A percentile compares a stretch with the other conserved stretches of the same genome.
Conservation (phyloP, 768 basidiomycete species). For the Termitomyces sp. region DNA sequence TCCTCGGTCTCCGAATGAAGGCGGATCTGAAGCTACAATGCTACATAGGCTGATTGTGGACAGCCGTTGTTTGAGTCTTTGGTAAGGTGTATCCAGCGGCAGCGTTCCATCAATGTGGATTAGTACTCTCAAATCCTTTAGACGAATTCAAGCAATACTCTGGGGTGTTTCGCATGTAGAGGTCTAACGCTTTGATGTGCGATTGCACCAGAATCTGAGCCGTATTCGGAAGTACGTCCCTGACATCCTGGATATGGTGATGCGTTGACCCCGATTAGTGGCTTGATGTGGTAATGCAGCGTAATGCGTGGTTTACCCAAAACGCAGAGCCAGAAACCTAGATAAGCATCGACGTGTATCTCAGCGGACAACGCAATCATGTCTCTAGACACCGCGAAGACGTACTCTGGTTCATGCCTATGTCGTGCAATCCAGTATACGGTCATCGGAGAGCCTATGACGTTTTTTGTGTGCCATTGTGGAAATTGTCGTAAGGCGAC, state of each 20-base stretch:
- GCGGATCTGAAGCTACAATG: neutral
- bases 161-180: neutral
- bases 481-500: constrained; percentile 39
- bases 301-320: neutral
- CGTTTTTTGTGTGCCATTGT: constrained; percentile 40
- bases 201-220: neutral
- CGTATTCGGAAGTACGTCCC: neutral
- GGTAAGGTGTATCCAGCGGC: neutral
- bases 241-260: neutral
- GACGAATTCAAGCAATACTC: neutral
- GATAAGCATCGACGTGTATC: neutral
- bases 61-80: neutral
- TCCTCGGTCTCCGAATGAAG: neutral
- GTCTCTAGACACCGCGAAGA: constrained; percentile 1
- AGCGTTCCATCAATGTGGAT: neutral
- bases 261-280: neutral
- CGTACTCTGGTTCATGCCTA: constrained; percentile 31
- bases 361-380: neutral
- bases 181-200: neutral
- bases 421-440: constrained; percentile 34
- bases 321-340: neutral
- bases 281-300: neutral
- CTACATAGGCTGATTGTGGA: neutral
- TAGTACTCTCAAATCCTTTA: neutral
- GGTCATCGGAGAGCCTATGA: constrained; percentile 31